phyloP scores from a whole-genome alignment of 23 red algal species.

The Agarophyton chilense region DNA sequence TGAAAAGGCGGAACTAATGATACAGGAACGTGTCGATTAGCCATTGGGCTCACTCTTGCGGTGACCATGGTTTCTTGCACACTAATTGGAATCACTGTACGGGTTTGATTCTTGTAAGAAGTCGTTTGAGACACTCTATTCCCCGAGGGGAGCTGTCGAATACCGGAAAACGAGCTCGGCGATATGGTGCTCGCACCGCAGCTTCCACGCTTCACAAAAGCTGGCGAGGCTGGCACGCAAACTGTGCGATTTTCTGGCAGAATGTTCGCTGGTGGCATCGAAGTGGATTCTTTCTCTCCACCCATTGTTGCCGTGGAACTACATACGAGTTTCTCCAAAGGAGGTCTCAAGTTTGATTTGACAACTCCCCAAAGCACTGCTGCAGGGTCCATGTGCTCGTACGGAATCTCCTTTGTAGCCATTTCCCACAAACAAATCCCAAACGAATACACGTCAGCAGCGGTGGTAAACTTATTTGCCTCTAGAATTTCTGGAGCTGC shows the following conservation, averaged over 20 bases:
- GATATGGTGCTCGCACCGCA: not conserved
- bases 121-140: not conserved
- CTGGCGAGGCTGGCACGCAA: not conserved
- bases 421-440: constrained; percentile 90
- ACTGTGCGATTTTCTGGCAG: not conserved
- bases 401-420: constrained; percentile 77
- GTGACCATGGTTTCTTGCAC: not conserved
- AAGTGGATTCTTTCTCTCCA: not conserved
- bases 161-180: not conserved
- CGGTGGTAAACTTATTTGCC: constrained; percentile 68
- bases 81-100: not conserved
- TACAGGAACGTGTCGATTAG: not conserved
- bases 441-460: constrained; percentile 87
- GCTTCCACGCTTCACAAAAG: not conserved
- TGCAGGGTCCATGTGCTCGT: constrained; percentile 60
- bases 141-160: not conserved
- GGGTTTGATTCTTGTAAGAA: not conserved
- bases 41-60: not conserved
- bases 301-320: not conserved
- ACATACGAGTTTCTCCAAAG: not conserved
- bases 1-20: not conserved
- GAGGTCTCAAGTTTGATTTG: constrained; percentile 43
- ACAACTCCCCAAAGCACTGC: constrained; percentile 80
- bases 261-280: not conserved
- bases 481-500: constrained; percentile 85